These are phyloP conservation scores for Madurella fahalii DNA, from an alignment of 2,329 filamentous ascomycete species.

Conservation along the genomic window DNA sequence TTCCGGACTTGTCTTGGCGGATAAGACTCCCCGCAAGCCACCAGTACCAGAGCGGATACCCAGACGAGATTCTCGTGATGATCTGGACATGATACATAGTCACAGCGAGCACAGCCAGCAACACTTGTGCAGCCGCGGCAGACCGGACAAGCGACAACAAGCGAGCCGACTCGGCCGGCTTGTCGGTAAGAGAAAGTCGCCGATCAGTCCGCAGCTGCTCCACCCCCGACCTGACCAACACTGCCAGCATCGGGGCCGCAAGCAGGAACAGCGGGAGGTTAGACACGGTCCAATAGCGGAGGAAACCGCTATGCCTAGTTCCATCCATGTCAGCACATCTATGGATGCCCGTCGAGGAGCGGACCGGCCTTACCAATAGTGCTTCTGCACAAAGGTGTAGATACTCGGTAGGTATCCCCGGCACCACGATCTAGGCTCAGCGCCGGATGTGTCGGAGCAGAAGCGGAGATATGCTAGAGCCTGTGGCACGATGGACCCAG, in stretches of 20 bases:
- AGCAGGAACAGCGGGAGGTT: conserved; percentile 87
- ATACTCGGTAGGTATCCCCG: conserved; percentile 70
- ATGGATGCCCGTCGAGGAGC: conserved; percentile 5
- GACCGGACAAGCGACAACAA: conserved; percentile 41
- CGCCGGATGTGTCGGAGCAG: conserved; percentile 40
- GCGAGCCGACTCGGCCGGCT: conserved; percentile 12
- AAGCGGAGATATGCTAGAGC: conserved; percentile 68
- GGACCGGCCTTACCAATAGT: conserved; percentile 71
- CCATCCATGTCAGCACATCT: not conserved
- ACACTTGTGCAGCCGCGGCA: conserved; percentile 67
- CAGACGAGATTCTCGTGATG: conserved; percentile 82
- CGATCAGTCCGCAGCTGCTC: conserved; percentile 26
- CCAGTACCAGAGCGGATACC: conserved; percentile 86
- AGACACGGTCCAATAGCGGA: conserved; percentile 83
- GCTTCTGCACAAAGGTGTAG: conserved; percentile 80
- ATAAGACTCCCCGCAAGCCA: conserved; percentile 58
- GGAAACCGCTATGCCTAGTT: conserved; percentile 76
- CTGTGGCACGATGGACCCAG: conserved; percentile 70
- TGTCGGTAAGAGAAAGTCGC: not conserved
- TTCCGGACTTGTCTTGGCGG: conserved; percentile 29
- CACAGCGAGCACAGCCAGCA: conserved; percentile 67
- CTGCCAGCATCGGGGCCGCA: conserved; percentile 68
- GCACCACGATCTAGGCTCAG: conserved; percentile 60
- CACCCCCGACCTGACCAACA: conserved; percentile 61
- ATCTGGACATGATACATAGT: conserved; percentile 92